Base-by-base conservation (phyloP, 164 flowering plant genomes). In the Paratinospora sagittata region DNA sequence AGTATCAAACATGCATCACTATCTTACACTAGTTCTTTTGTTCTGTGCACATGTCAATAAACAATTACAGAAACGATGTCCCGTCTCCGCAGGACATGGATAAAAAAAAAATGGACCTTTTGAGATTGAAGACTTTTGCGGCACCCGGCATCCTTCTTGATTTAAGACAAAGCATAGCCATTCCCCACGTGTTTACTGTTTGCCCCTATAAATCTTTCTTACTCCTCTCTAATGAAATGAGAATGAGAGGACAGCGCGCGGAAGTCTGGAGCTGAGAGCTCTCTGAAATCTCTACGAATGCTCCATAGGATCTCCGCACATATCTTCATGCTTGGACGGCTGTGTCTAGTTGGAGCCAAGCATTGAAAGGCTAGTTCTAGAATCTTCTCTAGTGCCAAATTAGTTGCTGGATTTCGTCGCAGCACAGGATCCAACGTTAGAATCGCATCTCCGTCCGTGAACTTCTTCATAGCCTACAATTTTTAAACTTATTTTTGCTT, bases 261-360 rank as follows among this genome's bases (percentile, higher is more conserved):
- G 23, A 74, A 41, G 65, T 82, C 89, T 23, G 79, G 68, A 75
- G 81, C 84, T 24, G 75, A 47, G 63, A 76, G 69, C 67, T 88
- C 94, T 76, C 82, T 85, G 80, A 85, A 84, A 67, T 92, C 97
- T 77, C 90, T 92, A 21, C 99, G 92, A 71, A 95, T 84, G 66
- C 85, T 67, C 97, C 99, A 92, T 2, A 95, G 89, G 65, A 91
- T 82, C 84, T 92, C 97, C 0, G 85, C 96, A 64, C 97, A 95
- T 72, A 83, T 85, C 82, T 81, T 84, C 99, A 95, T 95, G 77
- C 77, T 76, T 34, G 97, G 97, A 37, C 99, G 80, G 43, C 70
- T 79, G 10, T 84, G 86, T 80, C 90, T 79, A 14, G 83, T 81
- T 8, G 96, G 88, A 70, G 91, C 94, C 75, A 95, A 69, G 76